phyloP scores from a whole-genome alignment of 2,329 filamentous ascomycete genomes.

The Dactylellina sp. region DNA sequence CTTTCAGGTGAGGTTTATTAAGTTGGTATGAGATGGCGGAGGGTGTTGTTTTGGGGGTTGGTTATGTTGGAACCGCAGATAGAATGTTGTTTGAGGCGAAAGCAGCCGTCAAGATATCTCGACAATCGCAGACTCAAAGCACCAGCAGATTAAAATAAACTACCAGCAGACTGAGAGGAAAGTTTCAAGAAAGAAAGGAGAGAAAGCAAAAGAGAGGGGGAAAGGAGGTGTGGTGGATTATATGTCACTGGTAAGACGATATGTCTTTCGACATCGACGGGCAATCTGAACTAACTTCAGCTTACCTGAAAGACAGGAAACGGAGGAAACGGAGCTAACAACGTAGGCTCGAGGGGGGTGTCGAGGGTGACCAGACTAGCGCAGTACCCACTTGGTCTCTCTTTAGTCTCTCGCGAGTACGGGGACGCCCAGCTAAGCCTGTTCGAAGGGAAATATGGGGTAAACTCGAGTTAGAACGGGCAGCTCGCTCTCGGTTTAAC shows the following conservation, averaged over 20 bases:
- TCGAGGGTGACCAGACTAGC: conserved; percentile 35
- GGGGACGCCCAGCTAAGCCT: conserved; percentile 2
- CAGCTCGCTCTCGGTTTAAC: conserved; percentile 15
- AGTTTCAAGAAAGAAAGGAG: conserved; percentile 5
- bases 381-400: neutral
- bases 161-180: neutral
- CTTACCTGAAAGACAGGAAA: too few species aligned
- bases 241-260: conserved; percentile 34
- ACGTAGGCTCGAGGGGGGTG: conserved; percentile 1
- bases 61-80: too few species aligned
- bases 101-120: neutral
- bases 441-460: conserved; percentile 30
- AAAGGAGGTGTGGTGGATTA: conserved; percentile 50
- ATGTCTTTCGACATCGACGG: neutral
- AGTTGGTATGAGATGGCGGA: neutral
- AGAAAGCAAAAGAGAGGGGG: conserved; percentile 9
- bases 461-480: conserved; percentile 23
- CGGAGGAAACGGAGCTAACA: neutral
- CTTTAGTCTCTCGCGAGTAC: too few species aligned
- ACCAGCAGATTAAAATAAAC: neutral
- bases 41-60: conserved; percentile 10
- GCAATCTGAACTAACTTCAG: neutral
- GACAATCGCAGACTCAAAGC: conserved; percentile 1
- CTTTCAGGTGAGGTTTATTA: too few species aligned
- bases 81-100: neutral